These are phyloP conservation scores for Arthrobotrys pseudoclavata DNA, from an alignment of 2,329 filamentous ascomycete genomes.

Conservation along the genomic window DNA sequence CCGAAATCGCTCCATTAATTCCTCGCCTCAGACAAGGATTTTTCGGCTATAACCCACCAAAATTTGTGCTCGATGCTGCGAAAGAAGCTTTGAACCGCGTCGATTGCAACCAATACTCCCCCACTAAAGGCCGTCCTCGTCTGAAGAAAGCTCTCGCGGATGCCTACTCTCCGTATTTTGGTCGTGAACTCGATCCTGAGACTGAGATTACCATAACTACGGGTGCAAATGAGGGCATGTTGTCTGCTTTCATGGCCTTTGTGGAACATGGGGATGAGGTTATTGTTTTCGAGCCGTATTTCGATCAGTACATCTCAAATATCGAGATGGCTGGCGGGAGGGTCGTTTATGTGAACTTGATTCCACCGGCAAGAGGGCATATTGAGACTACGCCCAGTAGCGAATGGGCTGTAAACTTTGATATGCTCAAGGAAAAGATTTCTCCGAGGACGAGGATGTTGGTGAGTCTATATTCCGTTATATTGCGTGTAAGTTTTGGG, in stretches of 20 bases:
- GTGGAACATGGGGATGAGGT: constrained; percentile 95
- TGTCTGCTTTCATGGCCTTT: constrained; percentile 98
- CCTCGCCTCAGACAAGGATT: constrained; percentile 71
- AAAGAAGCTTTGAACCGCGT: constrained; percentile 90
- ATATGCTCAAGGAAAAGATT: constrained; percentile 83
- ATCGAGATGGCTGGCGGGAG: constrained; percentile 98
- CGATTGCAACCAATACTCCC: constrained; percentile 98
- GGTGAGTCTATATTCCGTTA: constrained; percentile 72
- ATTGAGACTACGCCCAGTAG: constrained; percentile 84
- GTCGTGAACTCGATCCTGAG: constrained; percentile 83
- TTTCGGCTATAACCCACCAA: constrained; percentile 93
- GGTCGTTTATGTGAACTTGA: constrained; percentile 94
- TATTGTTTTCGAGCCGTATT: constrained; percentile 98
- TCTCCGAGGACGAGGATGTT: constrained; percentile 95
- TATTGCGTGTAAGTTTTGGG: neutral
- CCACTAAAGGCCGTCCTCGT: constrained; percentile 90
- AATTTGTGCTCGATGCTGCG: constrained; percentile 90
- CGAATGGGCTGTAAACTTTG: constrained; percentile 90
- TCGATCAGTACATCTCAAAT: constrained; percentile 99
- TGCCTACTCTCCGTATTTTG: constrained; percentile 91
- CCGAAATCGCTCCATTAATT: constrained; percentile 63
- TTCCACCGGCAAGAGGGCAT: constrained; percentile 85
- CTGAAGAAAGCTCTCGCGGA: constrained; percentile 93
- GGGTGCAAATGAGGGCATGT: constrained; percentile 81
- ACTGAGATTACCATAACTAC: constrained; percentile 96